Conservation (phyloP, 2,329 filamentous ascomycete genomes). For the Trichoderma lentiforme region DNA sequence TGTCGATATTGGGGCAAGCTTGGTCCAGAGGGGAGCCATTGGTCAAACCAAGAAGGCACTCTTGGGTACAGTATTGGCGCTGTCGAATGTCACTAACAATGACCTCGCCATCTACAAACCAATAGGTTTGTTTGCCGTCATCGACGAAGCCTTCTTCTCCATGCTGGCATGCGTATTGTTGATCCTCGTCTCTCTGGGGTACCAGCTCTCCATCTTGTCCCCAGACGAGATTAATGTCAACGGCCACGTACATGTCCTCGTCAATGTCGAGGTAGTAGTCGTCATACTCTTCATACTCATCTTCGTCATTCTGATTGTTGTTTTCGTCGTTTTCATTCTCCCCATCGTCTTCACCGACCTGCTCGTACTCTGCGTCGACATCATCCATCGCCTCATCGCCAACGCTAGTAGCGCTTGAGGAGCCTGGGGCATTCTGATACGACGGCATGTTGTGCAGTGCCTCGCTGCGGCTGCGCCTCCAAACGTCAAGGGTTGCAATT, state of each 20-base stretch:
- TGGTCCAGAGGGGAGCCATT: conserved; percentile 25
- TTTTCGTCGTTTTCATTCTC: neutral
- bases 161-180: neutral
- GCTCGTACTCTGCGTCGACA: neutral
- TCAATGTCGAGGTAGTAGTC: neutral
- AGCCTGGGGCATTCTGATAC: neutral
- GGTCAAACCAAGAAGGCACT: conserved; percentile 30
- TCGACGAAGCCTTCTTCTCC: neutral
- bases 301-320: neutral
- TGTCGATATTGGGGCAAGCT: neutral
- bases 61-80: conserved; percentile 29
- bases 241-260: neutral
- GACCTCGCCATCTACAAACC: neutral
- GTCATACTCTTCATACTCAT: neutral
- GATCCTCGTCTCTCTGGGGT: neutral
- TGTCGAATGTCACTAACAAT: conserved; percentile 13
- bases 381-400: neutral
- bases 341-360: neutral
- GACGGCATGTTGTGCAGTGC: neutral
- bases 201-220: neutral
- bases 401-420: neutral
- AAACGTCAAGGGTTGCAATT: conserved; percentile 29
- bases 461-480: conserved; percentile 31
- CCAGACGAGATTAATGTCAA: neutral
- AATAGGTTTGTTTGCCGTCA: neutral